A percentile compares a stretch with the other conserved stretches of the same genome.
These are phyloP conservation scores for Keqinozyma sinolaborantium DNA, from an alignment of 1,139 yeast species.

Conservation along the genomic window DNA sequence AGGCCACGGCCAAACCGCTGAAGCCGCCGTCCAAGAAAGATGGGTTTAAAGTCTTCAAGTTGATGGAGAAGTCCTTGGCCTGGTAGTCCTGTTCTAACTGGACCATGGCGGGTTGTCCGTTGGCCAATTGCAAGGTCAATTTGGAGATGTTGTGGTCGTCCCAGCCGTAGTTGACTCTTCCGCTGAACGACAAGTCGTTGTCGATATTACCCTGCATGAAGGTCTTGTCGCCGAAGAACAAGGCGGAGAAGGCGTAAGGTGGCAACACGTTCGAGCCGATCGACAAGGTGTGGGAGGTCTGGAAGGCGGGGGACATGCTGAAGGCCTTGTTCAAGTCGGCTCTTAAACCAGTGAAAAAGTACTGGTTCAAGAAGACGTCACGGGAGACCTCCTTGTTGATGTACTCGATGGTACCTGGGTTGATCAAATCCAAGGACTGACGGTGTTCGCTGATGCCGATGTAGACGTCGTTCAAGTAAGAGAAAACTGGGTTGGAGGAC, in stretches of 20 bases:
- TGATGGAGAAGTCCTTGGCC: constrained; percentile 83
- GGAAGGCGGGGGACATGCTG: constrained; percentile 91
- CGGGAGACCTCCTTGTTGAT: constrained; percentile 89
- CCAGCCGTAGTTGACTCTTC: constrained; percentile 94
- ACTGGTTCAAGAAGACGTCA: constrained; percentile 87
- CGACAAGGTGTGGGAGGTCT: constrained; percentile 91
- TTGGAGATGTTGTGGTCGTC: constrained; percentile 74
- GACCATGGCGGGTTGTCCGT: constrained; percentile 89
- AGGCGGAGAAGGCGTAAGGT: constrained; percentile 86
- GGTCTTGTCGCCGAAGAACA: constrained; percentile 82
- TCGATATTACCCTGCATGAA: constrained; percentile 92
- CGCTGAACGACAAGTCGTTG: constrained; percentile 80
- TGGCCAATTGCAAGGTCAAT: constrained; percentile 83
- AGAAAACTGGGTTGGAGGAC: constrained; percentile 84
- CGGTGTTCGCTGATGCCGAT: constrained; percentile 74
- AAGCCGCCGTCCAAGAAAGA: constrained; percentile 65
- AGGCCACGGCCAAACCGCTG: constrained; percentile 85
- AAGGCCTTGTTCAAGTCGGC: constrained; percentile 96
- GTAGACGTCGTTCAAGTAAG: constrained; percentile 77
- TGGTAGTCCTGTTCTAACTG: constrained; percentile 96
- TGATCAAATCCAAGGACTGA: constrained; percentile 71
- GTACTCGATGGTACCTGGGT: constrained; percentile 96
- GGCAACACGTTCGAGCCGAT: constrained; percentile 87
- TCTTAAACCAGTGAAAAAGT: constrained; percentile 92
- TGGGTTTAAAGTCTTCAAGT: constrained; percentile 90